phyloP scores from a whole-genome alignment of 768 basidiomycete species.

The Podaxis sp. region DNA sequence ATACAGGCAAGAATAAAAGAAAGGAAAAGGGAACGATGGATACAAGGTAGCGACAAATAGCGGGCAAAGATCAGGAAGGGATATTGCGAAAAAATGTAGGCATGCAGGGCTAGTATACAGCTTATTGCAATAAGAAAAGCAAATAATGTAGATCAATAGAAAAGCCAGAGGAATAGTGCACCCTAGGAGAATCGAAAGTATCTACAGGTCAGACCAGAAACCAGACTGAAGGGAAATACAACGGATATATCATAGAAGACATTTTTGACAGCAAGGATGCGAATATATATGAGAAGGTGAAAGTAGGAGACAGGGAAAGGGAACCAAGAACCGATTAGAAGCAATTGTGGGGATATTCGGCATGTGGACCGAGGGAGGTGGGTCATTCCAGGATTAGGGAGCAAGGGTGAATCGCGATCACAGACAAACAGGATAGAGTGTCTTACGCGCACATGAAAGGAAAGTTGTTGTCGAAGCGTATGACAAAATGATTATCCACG shows the following conservation, averaged over 20 bases:
- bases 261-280: constrained; percentile 10
- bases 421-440: not conserved
- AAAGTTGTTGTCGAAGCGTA: not conserved
- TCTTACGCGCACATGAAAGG: not conserved
- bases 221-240: constrained; percentile 5
- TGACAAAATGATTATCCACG: constrained; percentile 15
- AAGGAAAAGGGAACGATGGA: not conserved
- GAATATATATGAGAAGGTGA: not conserved
- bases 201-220: constrained; percentile 8
- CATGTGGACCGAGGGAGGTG: constrained; percentile 1
- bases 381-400: constrained; percentile 10
- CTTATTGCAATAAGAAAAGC: constrained; percentile 13
- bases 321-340: constrained; percentile 1
- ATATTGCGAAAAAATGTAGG: constrained; percentile 5
- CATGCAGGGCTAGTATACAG: constrained; percentile 13
- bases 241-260: constrained; percentile 12
- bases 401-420: constrained; percentile 1
- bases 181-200: constrained; percentile 1
- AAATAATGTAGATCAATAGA: constrained; percentile 9
- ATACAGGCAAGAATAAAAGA: constrained; percentile 4
- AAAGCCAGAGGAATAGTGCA: not conserved
- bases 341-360: constrained; percentile 1
- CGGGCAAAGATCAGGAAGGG: not conserved
- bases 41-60: constrained; percentile 1
- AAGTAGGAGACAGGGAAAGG: not conserved